These are phyloP conservation scores for Cryptococcus sp. DNA, from an alignment of 1,284 basidiomycete species.

Conservation along the genomic window DNA sequence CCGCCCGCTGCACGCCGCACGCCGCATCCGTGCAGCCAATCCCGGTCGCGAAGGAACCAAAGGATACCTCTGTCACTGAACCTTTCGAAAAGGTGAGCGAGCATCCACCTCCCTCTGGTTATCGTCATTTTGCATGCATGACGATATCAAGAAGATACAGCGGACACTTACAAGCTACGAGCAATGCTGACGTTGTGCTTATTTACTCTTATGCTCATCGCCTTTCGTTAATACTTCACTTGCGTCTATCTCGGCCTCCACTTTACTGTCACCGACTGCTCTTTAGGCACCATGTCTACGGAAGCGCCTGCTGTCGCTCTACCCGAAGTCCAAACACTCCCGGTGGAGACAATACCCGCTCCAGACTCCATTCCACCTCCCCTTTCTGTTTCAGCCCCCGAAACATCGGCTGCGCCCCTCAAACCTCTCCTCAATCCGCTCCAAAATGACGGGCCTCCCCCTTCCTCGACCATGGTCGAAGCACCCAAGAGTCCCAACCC, in stretches of 20 bases:
- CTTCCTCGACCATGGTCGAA: slow-evolving; percentile 42
- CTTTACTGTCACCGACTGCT: too few species aligned
- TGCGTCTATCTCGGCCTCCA: too few species aligned
- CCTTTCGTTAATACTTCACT: too few species aligned
- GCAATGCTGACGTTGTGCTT: too few species aligned
- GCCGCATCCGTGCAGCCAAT: too few species aligned
- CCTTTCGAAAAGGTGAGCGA: not conserved
- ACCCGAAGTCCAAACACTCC: slow-evolving; percentile 4
- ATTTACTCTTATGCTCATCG: too few species aligned
- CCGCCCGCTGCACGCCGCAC: too few species aligned
- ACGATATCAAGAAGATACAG: too few species aligned
- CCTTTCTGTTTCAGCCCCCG: slow-evolving; percentile 1
- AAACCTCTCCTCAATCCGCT: slow-evolving; percentile 45
- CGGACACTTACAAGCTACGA: too few species aligned
- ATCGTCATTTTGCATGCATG: not conserved
- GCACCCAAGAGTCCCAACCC: slow-evolving; percentile 39
- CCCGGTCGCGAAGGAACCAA: too few species aligned
- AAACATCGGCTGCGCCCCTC: slow-evolving; percentile 9
- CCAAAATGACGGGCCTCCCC: slow-evolving; percentile 31
- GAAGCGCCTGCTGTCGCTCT: slow-evolving; percentile 4
- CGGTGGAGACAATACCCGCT: slow-evolving; percentile 3
- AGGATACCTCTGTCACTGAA: too few species aligned
- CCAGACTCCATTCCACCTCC: slow-evolving; percentile 4
- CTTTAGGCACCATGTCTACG: too few species aligned
- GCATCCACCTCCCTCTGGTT: not conserved